Evolutionary conservation across 441 rosid genomes (phyloP), one percentile per base, ranked within the genome.

Genomic region (Gossypium schwendimanii): DNA sequence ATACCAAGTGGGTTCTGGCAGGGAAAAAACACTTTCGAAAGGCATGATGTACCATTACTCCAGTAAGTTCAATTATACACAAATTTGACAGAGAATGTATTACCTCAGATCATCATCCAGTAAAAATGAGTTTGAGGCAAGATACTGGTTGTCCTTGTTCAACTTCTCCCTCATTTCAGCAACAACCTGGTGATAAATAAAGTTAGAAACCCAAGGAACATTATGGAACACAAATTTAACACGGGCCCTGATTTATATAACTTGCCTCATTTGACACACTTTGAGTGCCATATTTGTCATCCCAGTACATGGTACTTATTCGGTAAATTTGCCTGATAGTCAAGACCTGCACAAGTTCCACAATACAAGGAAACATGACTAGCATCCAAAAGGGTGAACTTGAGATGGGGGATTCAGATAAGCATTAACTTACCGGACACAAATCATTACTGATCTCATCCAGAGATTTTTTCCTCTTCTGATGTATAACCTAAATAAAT

Each of bases 231-330:
- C 63, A 72, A 78, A 28, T 24, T 45, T 21, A 31, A 52, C 47
- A 41, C 1, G 44, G 33, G 47, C 6, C 62, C 36, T 6, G 28
- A 64, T 72, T 78, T 36, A 50, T 47, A 69, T 72, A 75, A 85
- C 85, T 88, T 78, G 81, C 99, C 88, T 90, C 98, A 77, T 87
- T 91, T 24, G 99, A 95, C 75, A 95, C 98, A 53, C 98, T 95
- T 79, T 91, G 97, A 12, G 99, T 95, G 79, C 98, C 97, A 73
- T 91, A 95, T 83, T 93, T 95, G 74, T 95, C 99, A 75, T 95
- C 99, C 91, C 97, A 95, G 83, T 93, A 95, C 99, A 95, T 95
- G 6, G 99, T 93, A 84, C 98, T 88, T 80, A 95, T 93, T 58
- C 99, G 91, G 80, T 95, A 95, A 72, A 95, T 95, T 86, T 95